Base-by-base conservation (phyloP, 139 green algal species). In the Picochlorum costavermella region DNA sequence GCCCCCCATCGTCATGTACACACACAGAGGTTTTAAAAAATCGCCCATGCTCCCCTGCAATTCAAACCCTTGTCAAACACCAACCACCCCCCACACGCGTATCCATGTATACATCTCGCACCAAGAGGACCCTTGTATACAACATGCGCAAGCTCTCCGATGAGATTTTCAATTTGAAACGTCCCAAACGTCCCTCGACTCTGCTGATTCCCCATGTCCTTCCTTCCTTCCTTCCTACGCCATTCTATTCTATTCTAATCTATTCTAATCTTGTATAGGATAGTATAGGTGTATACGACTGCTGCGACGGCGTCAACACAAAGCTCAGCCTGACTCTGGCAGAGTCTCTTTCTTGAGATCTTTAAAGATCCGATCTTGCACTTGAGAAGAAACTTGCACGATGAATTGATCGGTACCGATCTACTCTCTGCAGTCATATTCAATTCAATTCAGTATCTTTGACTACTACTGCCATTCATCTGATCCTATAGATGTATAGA, bases 1-100 rank as follows among this genome's bases (percentile, higher is more conserved):
- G 73, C 1, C 90, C 91, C 8, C 85, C 90, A 17, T 93, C 83
- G 43, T 94, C 90, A 65, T 96, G 90, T 16, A 95, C 61, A 56
- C 86, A 96, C 30, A 93, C 71, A 25, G 92, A 51, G 2, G 88
- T 94, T 65, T 94, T 95, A 29, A 96, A 70, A 28, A 96, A 85
- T 3, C 89, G 75, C 2, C 86, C 87, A 10, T 40, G 33, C 33
- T 40, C 33, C 33, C 33, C 33, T 40, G 33, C 33, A 40, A 23
- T 8, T 9, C 33, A 40, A 40, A 40, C 33, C 33, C 33, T 40
- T 40, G 33, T 40, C 33, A 40, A 8, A 40, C 33, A 40, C 3
- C 33, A 9, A 40, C 33, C 33, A 40, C 33, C 33, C 3, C 33
- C 3, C 33, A 40, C 5, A 40, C 6, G 0, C 20, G 5, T 45